A percentile compares a stretch with the other conserved stretches of the same genome.
These are phyloP conservation scores for Pythium periplocum DNA, from an alignment of 352 stramenopile species.

Conservation along the genomic window DNA sequence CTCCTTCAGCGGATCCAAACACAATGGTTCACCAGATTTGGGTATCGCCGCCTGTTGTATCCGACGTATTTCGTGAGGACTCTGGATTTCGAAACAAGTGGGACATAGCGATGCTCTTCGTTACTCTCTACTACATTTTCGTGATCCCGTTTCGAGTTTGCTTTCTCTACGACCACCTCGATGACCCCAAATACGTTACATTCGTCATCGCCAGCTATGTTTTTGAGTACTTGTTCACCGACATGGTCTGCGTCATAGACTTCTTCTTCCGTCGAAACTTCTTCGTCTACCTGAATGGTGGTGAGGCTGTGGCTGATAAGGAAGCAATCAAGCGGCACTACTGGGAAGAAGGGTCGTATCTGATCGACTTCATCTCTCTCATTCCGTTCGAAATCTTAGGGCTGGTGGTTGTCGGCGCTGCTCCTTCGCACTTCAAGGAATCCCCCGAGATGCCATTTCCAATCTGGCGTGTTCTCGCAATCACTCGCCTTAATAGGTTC, in stretches of 20 bases:
- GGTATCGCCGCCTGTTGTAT: conserved; percentile 1
- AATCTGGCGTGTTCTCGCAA: conserved; percentile 44
- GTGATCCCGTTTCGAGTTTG: conserved; percentile 51
- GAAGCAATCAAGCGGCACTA: conserved; percentile 28
- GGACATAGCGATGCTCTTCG: conserved; percentile 42
- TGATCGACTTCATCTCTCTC: conserved; percentile 34
- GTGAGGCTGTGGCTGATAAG: conserved; percentile 30
- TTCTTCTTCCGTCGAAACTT: conserved; percentile 39
- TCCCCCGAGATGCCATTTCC: conserved; percentile 17
- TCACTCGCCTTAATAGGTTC: conserved; percentile 50
- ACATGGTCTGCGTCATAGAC: conserved; percentile 38
- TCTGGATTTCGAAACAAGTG: conserved; percentile 45
- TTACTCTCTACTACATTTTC: conserved; percentile 54
- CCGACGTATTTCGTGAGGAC: conserved; percentile 23
- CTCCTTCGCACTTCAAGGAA: background rate
- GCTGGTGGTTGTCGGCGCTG: conserved; percentile 12
- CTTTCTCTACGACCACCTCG: conserved; percentile 50
- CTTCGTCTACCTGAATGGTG: conserved; percentile 39
- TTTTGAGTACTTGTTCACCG: conserved; percentile 45
- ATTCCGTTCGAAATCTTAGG: conserved; percentile 31
- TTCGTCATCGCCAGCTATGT: conserved; percentile 34
- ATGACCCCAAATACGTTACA: conserved; percentile 15
- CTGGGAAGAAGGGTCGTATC: conserved; percentile 28
- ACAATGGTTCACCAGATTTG: conserved; percentile 15
- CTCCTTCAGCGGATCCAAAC: background rate